A percentile compares a stretch with the other conserved stretches of the same genome.
These are phyloP conservation scores for Chamaecyparis obtusa DNA, from an alignment of 75 land plant genomes.

Conservation along the genomic window DNA sequence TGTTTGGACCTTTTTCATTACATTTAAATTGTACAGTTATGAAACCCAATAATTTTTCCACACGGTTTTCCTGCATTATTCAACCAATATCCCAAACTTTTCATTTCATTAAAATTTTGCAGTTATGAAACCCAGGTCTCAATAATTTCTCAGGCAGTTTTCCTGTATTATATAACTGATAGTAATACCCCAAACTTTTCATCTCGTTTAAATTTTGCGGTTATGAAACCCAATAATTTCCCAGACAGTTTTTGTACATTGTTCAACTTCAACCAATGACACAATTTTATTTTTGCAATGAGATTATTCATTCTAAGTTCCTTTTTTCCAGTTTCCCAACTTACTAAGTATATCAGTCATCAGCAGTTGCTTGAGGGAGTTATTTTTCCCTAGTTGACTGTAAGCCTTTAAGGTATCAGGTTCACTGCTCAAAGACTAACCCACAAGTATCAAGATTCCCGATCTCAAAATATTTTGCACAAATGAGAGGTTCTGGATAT, in stretches of 20 bases:
- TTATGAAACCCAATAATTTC: not conserved
- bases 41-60: not conserved
- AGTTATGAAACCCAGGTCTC: not conserved
- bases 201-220: no score
- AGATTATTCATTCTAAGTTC: not conserved
- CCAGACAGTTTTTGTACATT: not conserved
- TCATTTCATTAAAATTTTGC: not conserved
- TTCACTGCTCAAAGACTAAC: not conserved
- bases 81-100: not conserved
- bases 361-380: not conserved
- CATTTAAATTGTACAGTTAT: not conserved
- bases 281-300: not conserved
- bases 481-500: not conserved
- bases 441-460: not conserved
- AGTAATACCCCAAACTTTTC: no score
- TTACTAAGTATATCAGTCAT: not conserved
- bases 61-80: not conserved
- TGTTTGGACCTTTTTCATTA: not conserved
- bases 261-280: not conserved
- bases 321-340: not conserved
- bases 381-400: no score
- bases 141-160: not conserved
- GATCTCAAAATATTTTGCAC: no score
- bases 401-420: not conserved
- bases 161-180: no score